Base-by-base conservation (phyloP, 495 filamentous ascomycete genomes). In the Aspergillus steynii region DNA sequence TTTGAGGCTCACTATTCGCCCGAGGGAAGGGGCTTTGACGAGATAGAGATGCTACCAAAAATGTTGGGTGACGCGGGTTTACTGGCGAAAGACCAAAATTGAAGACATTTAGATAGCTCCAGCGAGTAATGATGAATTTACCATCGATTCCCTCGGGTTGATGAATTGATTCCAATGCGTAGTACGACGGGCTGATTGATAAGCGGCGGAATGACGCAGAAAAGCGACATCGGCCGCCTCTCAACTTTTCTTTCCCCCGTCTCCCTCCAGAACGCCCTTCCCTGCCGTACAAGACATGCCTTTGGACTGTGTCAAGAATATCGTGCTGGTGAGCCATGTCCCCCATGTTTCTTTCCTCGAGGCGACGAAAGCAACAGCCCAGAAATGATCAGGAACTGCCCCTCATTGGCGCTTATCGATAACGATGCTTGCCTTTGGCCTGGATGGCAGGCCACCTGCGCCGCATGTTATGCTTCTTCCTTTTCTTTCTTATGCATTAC, bases 251-350 rank as follows among this genome's bases (percentile, higher is more conserved):
- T 56, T 51, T 49, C 31, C 32, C 54, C 58, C 61, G 32, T 27
- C 53, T 58, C 53, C 58, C 52, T 58, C 25, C 57, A 52, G 46
- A 48, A 26, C 34, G 29, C 46, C 32, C 6, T 4, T n/a, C 45
- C 1, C 50, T 6, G 53, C 14, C 29, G 7, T 20, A 53, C 63
- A 64, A 20, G 29, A 28, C 26, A 83, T 83, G 80, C 75, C 79
- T 74, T 68, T 83, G 32, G 73, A 78, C 59, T 80, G 80, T 15
- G 78, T 83, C 47, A 83, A 83, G 65, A 81, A 84, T 58, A 78
- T 83, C 49, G 71, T 84, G 34, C 75, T 84, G 66, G 81, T 83
- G 64, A 67, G 75, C 20, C 20, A 20, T 20, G 20, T 20, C 20
- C 20, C 20, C 20, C 20, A 20, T 68, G 3, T 29, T 10, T 25